A percentile compares a stretch with the other conserved stretches of the same genome.
Evolutionary conservation across 1,284 basidiomycete genomes (phyloP).

Genomic region (Leccinum variabile): DNA sequence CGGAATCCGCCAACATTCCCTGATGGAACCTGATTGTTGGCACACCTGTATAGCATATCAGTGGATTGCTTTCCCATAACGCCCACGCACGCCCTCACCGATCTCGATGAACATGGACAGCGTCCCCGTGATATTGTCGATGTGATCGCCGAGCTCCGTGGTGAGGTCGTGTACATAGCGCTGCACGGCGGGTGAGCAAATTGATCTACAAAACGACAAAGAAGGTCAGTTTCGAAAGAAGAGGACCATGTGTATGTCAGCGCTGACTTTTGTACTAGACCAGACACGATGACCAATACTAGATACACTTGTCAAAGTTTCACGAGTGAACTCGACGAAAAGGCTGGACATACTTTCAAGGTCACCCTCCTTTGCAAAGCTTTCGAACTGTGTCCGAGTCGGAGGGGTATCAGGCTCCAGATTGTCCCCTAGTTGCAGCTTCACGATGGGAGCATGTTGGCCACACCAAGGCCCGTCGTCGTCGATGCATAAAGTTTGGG

Average conservation of each 20-base stretch:
- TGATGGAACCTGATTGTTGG: conserved; percentile 63
- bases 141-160: conserved; percentile 53
- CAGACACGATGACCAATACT: conserved; percentile 39
- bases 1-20: conserved; percentile 39
- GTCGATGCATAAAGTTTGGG: conserved; percentile 39
- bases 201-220: conserved; percentile 39
- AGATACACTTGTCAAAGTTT: conserved; percentile 18
- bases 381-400: conserved; percentile 37
- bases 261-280: conserved; percentile 36
- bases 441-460: conserved; percentile 32
- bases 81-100: conserved; percentile 38
- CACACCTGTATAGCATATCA: conserved; percentile 45
- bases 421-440: conserved; percentile 32
- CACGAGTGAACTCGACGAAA: conserved; percentile 3
- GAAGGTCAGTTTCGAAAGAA: conserved; percentile 15
- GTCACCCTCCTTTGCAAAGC: conserved; percentile 50
- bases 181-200: conserved; percentile 53
- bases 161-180: conserved; percentile 56
- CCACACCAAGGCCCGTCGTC: conserved; percentile 35
- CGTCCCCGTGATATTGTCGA: conserved; percentile 52
- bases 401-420: conserved; percentile 36
- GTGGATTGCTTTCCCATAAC: conserved; percentile 16
- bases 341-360: conserved; percentile 41
- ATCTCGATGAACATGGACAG: conserved; percentile 55
- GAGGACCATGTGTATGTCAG: neutral